These are phyloP conservation scores for Penicillium angulare DNA, from an alignment of 495 filamentous ascomycete genomes.

Conservation along the genomic window DNA sequence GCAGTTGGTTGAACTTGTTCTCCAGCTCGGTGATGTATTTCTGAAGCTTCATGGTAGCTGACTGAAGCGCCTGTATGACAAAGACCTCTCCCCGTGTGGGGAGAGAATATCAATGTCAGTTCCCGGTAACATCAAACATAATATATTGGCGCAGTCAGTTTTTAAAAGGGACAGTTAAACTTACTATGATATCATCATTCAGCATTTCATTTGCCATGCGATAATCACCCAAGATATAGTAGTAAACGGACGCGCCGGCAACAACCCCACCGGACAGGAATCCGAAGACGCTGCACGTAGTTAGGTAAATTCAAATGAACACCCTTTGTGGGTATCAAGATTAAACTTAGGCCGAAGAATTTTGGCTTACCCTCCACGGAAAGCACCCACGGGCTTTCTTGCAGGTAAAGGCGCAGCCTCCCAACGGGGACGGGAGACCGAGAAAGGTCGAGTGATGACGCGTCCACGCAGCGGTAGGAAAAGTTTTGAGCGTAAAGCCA, in stretches of 20 bases:
- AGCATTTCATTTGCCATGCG: constrained; percentile 89
- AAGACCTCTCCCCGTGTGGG: constrained; percentile 3
- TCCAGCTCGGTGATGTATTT: constrained; percentile 79
- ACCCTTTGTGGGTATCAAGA: no score
- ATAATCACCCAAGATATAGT: constrained; percentile 91
- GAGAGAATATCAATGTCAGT: constrained; percentile 4
- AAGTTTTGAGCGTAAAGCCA: constrained; percentile 22
- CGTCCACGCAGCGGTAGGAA: constrained; percentile 25
- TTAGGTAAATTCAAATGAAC: not conserved
- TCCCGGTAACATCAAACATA: not conserved
- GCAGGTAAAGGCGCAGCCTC: constrained; percentile 54
- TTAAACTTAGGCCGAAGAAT: constrained; percentile 13
- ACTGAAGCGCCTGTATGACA: constrained; percentile 71
- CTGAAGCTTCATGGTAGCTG: constrained; percentile 81
- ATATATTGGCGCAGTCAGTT: no score
- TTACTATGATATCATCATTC: constrained; percentile 93
- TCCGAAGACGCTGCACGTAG: constrained; percentile 69
- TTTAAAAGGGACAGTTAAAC: constrained; percentile 31
- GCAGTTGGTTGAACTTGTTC: constrained; percentile 69
- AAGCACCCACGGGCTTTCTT: constrained; percentile 83
- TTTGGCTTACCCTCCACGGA: constrained; percentile 92
- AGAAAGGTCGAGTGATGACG: constrained; percentile 34
- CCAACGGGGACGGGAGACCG: constrained; percentile 34
- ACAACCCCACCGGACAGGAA: constrained; percentile 85
- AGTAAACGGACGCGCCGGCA: constrained; percentile 79